Conservation (phyloP, 257 asterid genomes). For the Solanum rostratum region DNA sequence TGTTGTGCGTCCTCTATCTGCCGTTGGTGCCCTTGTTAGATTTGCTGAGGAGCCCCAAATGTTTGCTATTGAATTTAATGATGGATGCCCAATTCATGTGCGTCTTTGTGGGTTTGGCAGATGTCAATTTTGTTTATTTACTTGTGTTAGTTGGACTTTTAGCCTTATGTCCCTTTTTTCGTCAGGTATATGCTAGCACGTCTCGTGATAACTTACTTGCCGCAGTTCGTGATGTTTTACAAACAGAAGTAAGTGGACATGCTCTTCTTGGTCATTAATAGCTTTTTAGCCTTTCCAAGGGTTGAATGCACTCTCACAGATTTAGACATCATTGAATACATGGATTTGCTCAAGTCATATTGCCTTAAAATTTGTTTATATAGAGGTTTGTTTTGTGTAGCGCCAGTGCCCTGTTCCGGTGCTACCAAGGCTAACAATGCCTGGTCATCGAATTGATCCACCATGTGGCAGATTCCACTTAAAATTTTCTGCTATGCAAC, state of each 20-base stretch:
- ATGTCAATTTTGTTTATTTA: constrained; percentile 3
- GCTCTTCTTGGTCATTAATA: constrained; percentile 19
- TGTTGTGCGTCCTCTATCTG: constrained; percentile 80
- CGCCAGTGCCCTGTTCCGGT: constrained; percentile 88
- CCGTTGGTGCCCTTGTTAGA: constrained; percentile 93
- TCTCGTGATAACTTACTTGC: constrained; percentile 97
- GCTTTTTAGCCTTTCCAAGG: background rate
- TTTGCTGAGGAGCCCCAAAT: constrained; percentile 99
- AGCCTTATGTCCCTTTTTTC: constrained; percentile 12
- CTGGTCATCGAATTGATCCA: constrained; percentile 97
- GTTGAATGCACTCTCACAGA: background rate
- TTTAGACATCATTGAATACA: background rate
- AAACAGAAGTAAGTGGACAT: constrained; percentile 78
- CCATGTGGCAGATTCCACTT: constrained; percentile 90
- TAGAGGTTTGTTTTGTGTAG: constrained; percentile 37
- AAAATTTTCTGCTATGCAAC: constrained; percentile 28
- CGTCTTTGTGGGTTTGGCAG: constrained; percentile 19
- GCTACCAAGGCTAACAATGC: constrained; percentile 95
- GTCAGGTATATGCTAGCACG: constrained; percentile 98
- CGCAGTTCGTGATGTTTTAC: constrained; percentile 87
- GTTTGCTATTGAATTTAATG: constrained; percentile 95
- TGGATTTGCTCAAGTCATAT: constrained; percentile 3
- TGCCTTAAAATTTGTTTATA: constrained; percentile 8
- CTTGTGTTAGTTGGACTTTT: background rate
- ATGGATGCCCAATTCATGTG: constrained; percentile 96